Evolutionary conservation across 768 basidiomycete species (phyloP).

Genomic region (Tulasnella sp.): DNA sequence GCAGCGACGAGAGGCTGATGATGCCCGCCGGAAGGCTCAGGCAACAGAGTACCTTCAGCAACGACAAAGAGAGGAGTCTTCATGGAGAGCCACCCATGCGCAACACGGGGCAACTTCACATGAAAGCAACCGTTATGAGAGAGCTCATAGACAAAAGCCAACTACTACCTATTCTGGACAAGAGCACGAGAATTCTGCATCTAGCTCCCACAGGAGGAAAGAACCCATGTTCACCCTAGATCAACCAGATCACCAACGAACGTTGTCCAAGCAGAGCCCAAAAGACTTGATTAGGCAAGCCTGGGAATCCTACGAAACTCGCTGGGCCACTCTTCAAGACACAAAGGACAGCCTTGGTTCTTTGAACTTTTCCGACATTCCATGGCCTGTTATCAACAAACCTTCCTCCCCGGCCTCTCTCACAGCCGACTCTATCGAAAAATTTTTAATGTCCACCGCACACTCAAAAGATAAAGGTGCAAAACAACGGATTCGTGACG

Average conservation of each 20-base stretch:
- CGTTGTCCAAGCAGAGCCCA: not conserved
- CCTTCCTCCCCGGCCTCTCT: conserved; percentile 6
- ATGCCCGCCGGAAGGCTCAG: conserved; percentile 7
- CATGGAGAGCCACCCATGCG: not conserved
- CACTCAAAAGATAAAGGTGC: conserved; percentile 7
- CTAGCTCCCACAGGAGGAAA: not conserved
- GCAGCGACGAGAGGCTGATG: conserved; percentile 1
- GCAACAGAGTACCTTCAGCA: not conserved
- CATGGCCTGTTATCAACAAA: conserved; percentile 16
- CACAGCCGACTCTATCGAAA: conserved; percentile 1
- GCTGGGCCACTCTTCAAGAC: conserved; percentile 10
- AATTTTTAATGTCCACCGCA: conserved; percentile 12
- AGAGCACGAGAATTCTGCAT: not conserved
- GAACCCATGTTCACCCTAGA: not conserved
- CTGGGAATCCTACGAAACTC: conserved; percentile 14
- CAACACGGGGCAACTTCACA: not conserved
- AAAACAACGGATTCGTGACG: conserved; percentile 16
- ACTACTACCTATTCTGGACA: not conserved
- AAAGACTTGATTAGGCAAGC: not conserved
- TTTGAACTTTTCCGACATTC: conserved; percentile 15
- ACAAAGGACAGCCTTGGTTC: too few species aligned
- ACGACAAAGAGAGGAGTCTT: not conserved
- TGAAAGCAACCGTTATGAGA: not conserved
- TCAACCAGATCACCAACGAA: not conserved
- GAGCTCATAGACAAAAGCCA: not conserved